phyloP scores from a whole-genome alignment of 306 rosid species.

The Glycine latifolia region DNA sequence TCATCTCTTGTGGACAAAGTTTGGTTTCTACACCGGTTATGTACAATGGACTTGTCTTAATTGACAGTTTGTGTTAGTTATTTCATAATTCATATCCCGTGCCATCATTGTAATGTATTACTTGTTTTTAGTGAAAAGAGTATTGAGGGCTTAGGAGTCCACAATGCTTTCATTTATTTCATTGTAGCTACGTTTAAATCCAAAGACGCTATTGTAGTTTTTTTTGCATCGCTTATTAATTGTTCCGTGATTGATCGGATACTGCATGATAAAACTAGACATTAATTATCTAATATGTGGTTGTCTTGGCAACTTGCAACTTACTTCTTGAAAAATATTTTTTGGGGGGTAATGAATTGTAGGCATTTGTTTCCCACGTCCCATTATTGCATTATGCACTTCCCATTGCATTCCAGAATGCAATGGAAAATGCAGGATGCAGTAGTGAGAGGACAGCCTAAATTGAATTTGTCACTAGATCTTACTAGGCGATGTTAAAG shows the following conservation, averaged over 20 bases:
- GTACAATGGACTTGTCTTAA: slow-evolving; percentile 10
- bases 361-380: no score
- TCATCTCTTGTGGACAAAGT: slow-evolving; percentile 34
- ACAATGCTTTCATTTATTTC: slow-evolving; percentile 25
- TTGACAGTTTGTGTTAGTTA: slow-evolving; percentile 31
- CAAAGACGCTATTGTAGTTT: background rate
- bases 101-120: slow-evolving; percentile 1
- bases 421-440: no score
- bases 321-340: background rate
- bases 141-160: background rate
- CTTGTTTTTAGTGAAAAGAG: background rate
- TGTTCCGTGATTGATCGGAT: slow-evolving; percentile 1
- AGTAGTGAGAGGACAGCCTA: no score
- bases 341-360: no score
- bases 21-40: slow-evolving; percentile 17
- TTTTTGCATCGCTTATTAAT: slow-evolving; percentile 8
- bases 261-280: background rate
- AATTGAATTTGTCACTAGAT: no score
- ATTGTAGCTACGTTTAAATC: background rate
- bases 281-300: background rate
- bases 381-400: no score
- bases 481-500: no score
- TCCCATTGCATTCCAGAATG: no score
- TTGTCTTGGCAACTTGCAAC: background rate
- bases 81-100: background rate